These are phyloP conservation scores for Diddensiella transvaalensis DNA, from an alignment of 805 yeast species.

Conservation along the genomic window DNA sequence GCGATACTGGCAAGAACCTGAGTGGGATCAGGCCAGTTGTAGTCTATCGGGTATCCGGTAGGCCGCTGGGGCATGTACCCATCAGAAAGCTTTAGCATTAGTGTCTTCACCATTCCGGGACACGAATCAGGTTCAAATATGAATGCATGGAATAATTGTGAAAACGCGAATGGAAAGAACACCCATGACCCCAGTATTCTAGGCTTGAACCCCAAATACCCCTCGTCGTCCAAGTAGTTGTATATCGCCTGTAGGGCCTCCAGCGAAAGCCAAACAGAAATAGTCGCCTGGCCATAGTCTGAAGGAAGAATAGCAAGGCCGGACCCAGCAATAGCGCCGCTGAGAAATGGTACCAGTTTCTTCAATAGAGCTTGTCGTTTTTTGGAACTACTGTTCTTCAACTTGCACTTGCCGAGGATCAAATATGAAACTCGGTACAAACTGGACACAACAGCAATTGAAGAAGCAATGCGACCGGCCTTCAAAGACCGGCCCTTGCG, in stretches of 20 bases:
- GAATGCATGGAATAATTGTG: slow-evolving; percentile 37
- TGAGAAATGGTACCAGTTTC: slow-evolving; percentile 19
- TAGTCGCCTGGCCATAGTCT: slow-evolving; percentile 23
- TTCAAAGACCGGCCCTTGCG: slow-evolving; percentile 11
- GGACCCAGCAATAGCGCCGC: slow-evolving; percentile 30
- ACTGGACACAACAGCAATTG: slow-evolving; percentile 19
- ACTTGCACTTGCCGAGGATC: background rate
- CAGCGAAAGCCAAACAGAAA: slow-evolving; percentile 33
- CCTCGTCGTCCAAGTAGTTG: slow-evolving; percentile 35
- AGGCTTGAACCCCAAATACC: slow-evolving; percentile 33
- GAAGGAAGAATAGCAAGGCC: slow-evolving; percentile 28
- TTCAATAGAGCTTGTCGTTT: slow-evolving; percentile 8
- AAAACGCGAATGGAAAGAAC: slow-evolving; percentile 39
- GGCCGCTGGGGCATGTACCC: slow-evolving; percentile 33
- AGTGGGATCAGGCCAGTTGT: slow-evolving; percentile 34
- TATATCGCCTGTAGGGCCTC: slow-evolving; percentile 35
- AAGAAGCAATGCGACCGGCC: slow-evolving; percentile 15
- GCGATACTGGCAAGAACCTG: slow-evolving; percentile 32
- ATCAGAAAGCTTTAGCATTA: slow-evolving; percentile 31
- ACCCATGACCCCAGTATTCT: slow-evolving; percentile 39
- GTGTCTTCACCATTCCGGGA: slow-evolving; percentile 31
- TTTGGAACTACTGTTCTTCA: background rate
- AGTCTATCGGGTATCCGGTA: slow-evolving; percentile 26
- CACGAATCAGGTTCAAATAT: slow-evolving; percentile 34
- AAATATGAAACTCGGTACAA: slow-evolving; percentile 13